Evolutionary conservation across 768 basidiomycete genomes (phyloP), one percentile per base, ranked within the genome.

Genomic region (Lentinula aciculospora): DNA sequence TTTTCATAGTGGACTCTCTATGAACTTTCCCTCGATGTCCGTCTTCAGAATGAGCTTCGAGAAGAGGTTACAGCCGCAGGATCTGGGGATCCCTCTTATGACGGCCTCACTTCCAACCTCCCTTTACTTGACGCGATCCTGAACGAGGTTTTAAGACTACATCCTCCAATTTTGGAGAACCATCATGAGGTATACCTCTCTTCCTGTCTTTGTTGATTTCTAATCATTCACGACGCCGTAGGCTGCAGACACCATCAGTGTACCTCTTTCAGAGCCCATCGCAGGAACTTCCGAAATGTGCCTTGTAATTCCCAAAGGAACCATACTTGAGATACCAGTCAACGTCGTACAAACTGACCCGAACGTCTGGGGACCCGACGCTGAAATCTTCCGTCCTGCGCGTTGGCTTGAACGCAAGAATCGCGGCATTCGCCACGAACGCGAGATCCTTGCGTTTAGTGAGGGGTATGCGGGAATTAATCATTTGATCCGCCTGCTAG

Each of bases 81-180:
- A 23, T 13, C 17, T 2, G 69, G 69, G 13, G 74, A 83, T 46
- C 75, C 82, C 8, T 73, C 80, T 3, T 79, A 81, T 50, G 83
- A 84, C 42, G 71, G 76, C 27, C 64, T 85, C 55, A 79, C 77
- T 53, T 72, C 68, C 61, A 69, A 73, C 40, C 77, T 75, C 58
- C 80, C 82, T 1, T 71, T 85, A 42, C 73, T 89, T 17, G 81
- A 88, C 53, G 82, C 84, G 1, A 79, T 84, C 8, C 58, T 88
- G 45, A 80, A 81, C 62, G 85, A 87, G 67, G 81, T 81, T 3
- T 69, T 88, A 17, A 79, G 86, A 28, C 65, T 86, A 46, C 82
- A 86, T 62, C 80, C 85, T 17, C 76, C 84, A 1, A 77, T 88
- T 32, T 64, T 82, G 28, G 85, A 86, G 66, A 85, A 86, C 61